Evolutionary conservation across 495 filamentous ascomycete genomes (phyloP).

Genomic region (Astrocystis sublimbata): DNA sequence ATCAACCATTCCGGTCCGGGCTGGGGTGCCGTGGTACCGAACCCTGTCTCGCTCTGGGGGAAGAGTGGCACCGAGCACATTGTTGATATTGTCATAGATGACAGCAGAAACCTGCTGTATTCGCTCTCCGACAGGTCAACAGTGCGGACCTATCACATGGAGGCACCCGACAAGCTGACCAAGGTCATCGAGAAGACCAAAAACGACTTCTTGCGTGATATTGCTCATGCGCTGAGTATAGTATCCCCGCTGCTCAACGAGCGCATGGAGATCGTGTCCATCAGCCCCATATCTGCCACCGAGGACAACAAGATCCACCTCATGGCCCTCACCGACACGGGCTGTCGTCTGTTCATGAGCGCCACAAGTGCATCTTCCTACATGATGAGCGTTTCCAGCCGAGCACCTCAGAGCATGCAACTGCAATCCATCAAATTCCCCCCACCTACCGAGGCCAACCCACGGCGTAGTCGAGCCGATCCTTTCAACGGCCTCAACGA

Average conservation of each 20-base stretch:
- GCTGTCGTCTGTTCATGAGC: conserved; percentile 88
- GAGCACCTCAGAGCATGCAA: conserved; percentile 91
- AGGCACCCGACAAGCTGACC: conserved; percentile 49
- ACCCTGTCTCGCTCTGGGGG: conserved; percentile 38
- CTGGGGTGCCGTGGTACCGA: conserved; percentile 68
- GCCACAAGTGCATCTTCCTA: conserved; percentile 78
- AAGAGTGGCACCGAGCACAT: conserved; percentile 57
- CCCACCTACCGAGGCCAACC: conserved; percentile 47
- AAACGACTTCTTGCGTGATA: conserved; percentile 57
- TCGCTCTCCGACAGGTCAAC: conserved; percentile 83
- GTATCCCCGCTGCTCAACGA: conserved; percentile 66
- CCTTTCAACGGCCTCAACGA: conserved; percentile 33
- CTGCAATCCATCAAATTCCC: conserved; percentile 94
- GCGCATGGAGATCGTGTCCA: conserved; percentile 70
- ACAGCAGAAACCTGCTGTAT: conserved; percentile 84
- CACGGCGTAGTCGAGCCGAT: conserved; percentile 21
- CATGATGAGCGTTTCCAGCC: conserved; percentile 58
- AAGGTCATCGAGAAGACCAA: conserved; percentile 59
- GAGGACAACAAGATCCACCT: conserved; percentile 85
- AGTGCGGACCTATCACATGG: conserved; percentile 83
- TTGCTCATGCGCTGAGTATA: conserved; percentile 73
- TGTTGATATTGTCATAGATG: conserved; percentile 78
- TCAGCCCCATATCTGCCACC: conserved; percentile 76
- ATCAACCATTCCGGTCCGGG: conserved; percentile 84
- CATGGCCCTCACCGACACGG: conserved; percentile 86